Conservation (phyloP, 495 filamentous ascomycete genomes). For the Sporormia fimetaria region DNA sequence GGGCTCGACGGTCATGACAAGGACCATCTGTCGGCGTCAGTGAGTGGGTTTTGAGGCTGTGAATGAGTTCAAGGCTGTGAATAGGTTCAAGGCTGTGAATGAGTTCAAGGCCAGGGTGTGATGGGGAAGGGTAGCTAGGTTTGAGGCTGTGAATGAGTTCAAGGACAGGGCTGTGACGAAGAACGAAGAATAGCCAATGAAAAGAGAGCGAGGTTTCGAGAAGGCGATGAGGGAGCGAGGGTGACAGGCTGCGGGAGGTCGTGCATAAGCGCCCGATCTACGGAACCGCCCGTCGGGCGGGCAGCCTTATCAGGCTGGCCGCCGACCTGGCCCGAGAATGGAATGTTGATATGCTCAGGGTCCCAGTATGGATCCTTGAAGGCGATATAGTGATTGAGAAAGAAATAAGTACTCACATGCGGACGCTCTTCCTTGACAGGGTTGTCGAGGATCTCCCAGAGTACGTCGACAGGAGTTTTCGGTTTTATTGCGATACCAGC, state of each 20-base stretch:
- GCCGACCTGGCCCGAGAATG: slow-evolving; percentile 3
- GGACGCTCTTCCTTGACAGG: slow-evolving; percentile 61
- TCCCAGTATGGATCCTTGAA: slow-evolving; percentile 10
- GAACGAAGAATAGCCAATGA: slow-evolving; percentile 2
- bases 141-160: no score
- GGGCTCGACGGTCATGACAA: slow-evolving; percentile 96
- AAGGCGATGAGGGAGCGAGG: slow-evolving; percentile 1
- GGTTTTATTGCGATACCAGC: slow-evolving; percentile 96
- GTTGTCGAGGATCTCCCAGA: slow-evolving; percentile 78
- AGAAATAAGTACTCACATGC: slow-evolving; percentile 54
- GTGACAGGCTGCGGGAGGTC: slow-evolving; percentile 10
- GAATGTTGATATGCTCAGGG: slow-evolving; percentile 6
- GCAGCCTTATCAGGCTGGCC: slow-evolving; percentile 10
- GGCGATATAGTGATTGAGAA: slow-evolving; percentile 4
- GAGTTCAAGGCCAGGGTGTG: no score
- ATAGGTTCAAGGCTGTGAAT: no score
- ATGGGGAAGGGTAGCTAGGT: no score
- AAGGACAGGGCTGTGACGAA: neutral
- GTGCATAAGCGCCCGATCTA: slow-evolving; percentile 24
- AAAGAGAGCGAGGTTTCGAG: slow-evolving; percentile 1
- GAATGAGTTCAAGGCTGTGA: no score
- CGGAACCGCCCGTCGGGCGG: slow-evolving; percentile 17
- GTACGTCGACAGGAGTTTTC: slow-evolving; percentile 73
- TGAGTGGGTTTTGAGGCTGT: no score
- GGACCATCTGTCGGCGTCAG: slow-evolving; percentile 77